Base-by-base conservation (phyloP, 2,329 filamentous ascomycete species). In the Tolypocladium sp. region DNA sequence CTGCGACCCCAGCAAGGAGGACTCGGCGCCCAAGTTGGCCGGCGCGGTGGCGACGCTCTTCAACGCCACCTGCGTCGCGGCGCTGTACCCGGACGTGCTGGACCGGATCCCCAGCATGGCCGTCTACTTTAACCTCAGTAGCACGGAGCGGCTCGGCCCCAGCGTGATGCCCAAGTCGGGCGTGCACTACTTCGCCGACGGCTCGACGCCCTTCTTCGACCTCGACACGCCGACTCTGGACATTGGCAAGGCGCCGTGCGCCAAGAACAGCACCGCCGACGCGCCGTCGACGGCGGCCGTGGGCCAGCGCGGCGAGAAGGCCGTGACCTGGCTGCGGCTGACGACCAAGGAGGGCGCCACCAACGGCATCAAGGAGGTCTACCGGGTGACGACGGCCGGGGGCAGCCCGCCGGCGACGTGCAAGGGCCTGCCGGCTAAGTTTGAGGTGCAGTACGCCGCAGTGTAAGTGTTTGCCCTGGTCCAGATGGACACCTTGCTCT, bases 11-110 rank as follows among this genome's bases (percentile, higher is more conserved):
- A 74, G 74, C 62, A 82, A 88, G 65, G 70, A 82, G 2, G 82
- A 82, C 4, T 82, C 84, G 0, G 76, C 75, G 0, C 92, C 93
- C 17, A 79, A 77, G 12, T 79, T 86, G 22, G 73, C 79, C 56
- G 93, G 93, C 63, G 93, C 93, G 58, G 70, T 91, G 0, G 93
- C 93, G 58, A 87, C 84, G 1, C 89, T 97, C 67, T 97, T 90
- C 85, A 92, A 97, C 75, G 89, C 87, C 60, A 90, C 86, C 65
- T 97, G 93, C 75, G 74, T 93, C 40, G 89, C 88, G 8, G 81
- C 88, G 49, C 78, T 83, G 64, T 86, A 86, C 67, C 87, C 90
- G 0, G 81, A 85, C 58, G 77, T 94, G 20, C 78, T 92, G 49
- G 70, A 79, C 63, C 73, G 80, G 58, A 79, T 95, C 25, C 85